Evolutionary conservation across 2,329 filamentous ascomycete genomes (phyloP), one percentile per base, ranked within the genome.

Genomic region (Rhynchosporium agropyri): DNA sequence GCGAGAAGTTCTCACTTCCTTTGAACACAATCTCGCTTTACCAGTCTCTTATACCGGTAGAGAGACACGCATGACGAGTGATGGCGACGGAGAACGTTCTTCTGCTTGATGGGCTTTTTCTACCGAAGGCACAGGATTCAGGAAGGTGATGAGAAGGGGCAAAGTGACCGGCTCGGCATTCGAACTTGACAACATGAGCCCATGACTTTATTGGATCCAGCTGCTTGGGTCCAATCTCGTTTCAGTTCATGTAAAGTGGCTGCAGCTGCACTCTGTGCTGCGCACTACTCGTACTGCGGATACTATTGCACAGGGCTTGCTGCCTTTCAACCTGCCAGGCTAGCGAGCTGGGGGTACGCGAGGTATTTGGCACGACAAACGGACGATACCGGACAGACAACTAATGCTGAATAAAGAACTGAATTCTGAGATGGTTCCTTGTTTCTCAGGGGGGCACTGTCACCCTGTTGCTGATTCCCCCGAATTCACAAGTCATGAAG

Each of bases 81-180:
- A 40, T 10, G 4, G 20, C 12, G 33, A 53, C 6, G 15, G n/a
- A 54, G 6, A 13, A n/a, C 20, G 9, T 9, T 38, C 5, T 26
- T 31, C 2, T 40, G 8, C 31, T 36, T 9, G 7, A 40, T 54
- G 26, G 36, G 36, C 51, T 28, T 54, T 28, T 40, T 54, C 51
- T 54, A 54, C 36, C 36, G 36, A 42, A 33, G 51, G 51, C 51
- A 54, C 51, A 54, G 51, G 40, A 54, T 9, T 5, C 13, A 38
- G 36, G 13, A 54, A 40, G 20, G 36, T 40, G 36, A 53, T 51
- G 3, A 54, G 51, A 20, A 20, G 38, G 51, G 40, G 36, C 51
- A 53, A 10, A 53, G 33, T 20, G n/a, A 46, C 8, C 13, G 43
- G n/a, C 40, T 42, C 36, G 51, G 51, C 51, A 42, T 42, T 54